Percentiles rank a stretch among this genome's conserved stretches.
Conservation (phyloP, 768 basidiomycete species). For the Naganishia antarctica region DNA sequence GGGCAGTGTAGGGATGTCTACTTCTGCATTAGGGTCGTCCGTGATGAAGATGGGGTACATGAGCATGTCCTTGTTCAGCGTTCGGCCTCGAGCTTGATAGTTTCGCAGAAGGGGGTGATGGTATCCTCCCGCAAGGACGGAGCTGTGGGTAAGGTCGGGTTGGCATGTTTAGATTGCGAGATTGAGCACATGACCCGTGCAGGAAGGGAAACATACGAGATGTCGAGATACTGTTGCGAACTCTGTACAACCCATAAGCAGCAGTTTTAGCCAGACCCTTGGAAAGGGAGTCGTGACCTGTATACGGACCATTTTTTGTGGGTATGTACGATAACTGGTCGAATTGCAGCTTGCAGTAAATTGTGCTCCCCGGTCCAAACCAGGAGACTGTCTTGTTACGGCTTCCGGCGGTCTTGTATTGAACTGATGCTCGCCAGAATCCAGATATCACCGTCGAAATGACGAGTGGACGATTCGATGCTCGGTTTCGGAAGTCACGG, state of each 20-base stretch:
- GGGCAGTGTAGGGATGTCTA: conserved; percentile 70
- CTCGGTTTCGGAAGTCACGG: no score
- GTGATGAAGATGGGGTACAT: conserved; percentile 99
- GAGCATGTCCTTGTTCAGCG: conserved; percentile 63
- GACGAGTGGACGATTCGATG: no score
- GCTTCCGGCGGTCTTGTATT: no score
- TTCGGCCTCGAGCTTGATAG: conserved; percentile 73
- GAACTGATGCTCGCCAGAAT: no score
- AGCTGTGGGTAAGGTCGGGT: conserved; percentile 30
- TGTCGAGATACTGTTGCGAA: conserved; percentile 28
- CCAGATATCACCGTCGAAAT: no score
- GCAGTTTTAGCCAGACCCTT: neutral
- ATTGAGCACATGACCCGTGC: neutral
- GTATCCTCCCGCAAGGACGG: conserved; percentile 70
- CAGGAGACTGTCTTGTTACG: no score
- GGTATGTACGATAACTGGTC: no score
- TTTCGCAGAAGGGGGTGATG: conserved; percentile 80
- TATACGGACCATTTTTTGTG: neutral
- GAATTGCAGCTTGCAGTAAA: no score
- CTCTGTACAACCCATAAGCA: neutral
- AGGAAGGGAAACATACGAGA: conserved; percentile 14
- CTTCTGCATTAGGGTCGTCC: conserved; percentile 81
- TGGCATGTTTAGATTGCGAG: neutral
- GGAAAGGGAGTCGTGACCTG: neutral
- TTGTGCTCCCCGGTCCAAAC: no score